Base-by-base conservation (phyloP, 148 eudicot genomes). In the Rhododendron vialii region DNA sequence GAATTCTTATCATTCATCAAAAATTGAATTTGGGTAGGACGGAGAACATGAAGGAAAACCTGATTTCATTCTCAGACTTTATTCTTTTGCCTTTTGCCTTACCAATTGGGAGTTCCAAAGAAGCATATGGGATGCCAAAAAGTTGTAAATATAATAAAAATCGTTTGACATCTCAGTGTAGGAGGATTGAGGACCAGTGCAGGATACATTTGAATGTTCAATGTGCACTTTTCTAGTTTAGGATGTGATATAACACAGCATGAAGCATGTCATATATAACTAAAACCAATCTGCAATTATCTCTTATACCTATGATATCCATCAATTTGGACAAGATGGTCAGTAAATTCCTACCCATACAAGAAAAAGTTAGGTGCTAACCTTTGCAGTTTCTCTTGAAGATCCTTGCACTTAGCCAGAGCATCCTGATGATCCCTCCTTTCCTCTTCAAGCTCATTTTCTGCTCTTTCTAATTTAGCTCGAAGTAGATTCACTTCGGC, bases 311-410 rank as follows among this genome's bases (percentile, higher is more conserved):
- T 10, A n/a, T 1, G 26, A 63, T 26, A 45, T 14, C 76, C 26
- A 65, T 67, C 35, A 45, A 35, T 43, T 43, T 11, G 10, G 17
- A 38, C 82, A 35, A 26, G 18, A 83, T 65, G 84, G 79, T 28
- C 18, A 30, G 30, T 45, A 38, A 28, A 71, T 84, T 77, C 85
- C 79, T n/a, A 65, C 9, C 38, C 28, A 47, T 33, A 8, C n/a
- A 69, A 63, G 33, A 45, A 24, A 83, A 53, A 6, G 22, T 84
- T 65, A 7, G 22, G 61, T 78, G 36, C 93, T 89, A 90, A 96
- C 99, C 98, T 95, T 91, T 91, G 90, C 85, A 95, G 86, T 90
- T 97, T 93, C 84, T 94, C 96, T 90, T 94, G 92, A 73, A 95
- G 95, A 88, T 91, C 92, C 80, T 90, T 92, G 90, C 98, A 94